phyloP scores from a whole-genome alignment of 2,329 filamentous ascomycete genomes.

The Ceratocystis papillata region DNA sequence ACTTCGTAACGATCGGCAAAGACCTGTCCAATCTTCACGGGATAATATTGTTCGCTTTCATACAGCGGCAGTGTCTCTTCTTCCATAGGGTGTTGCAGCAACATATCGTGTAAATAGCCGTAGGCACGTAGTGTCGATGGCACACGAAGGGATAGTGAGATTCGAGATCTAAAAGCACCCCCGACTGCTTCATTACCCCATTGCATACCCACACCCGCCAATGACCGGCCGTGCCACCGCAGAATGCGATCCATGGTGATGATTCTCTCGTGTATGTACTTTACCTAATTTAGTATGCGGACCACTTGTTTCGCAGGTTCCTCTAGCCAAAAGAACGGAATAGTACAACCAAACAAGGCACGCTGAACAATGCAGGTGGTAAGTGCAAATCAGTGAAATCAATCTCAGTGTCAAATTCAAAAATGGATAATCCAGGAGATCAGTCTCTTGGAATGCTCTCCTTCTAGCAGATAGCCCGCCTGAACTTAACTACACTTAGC shows the following conservation, averaged over 20 bases:
- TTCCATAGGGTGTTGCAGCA: slow-evolving; percentile 26
- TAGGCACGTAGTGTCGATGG: slow-evolving; percentile 1
- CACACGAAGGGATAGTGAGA: neutral
- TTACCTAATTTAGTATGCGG: neutral
- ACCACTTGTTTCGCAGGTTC: neutral
- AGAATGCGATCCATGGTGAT: neutral
- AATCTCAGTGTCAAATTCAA: no score
- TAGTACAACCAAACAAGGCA: no score
- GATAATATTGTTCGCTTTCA: slow-evolving; percentile 27
- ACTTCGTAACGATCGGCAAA: slow-evolving; percentile 27
- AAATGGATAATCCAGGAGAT: no score
- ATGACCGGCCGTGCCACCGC: neutral
- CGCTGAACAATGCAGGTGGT: no score
- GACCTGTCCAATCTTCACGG: slow-evolving; percentile 27
- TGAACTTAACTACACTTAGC: no score
- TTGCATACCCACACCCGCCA: no score
- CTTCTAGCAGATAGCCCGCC: no score
- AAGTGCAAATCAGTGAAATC: no score
- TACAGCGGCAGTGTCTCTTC: slow-evolving; percentile 28
- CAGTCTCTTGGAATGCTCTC: no score
- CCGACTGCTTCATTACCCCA: neutral
- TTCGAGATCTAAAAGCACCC: neutral
- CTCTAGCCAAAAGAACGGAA: no score
- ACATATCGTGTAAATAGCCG: slow-evolving; percentile 23
- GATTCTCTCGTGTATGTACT: neutral